Base-by-base conservation (phyloP, 192 early-diverging fungal species). In the Kickxella alabastrina region DNA sequence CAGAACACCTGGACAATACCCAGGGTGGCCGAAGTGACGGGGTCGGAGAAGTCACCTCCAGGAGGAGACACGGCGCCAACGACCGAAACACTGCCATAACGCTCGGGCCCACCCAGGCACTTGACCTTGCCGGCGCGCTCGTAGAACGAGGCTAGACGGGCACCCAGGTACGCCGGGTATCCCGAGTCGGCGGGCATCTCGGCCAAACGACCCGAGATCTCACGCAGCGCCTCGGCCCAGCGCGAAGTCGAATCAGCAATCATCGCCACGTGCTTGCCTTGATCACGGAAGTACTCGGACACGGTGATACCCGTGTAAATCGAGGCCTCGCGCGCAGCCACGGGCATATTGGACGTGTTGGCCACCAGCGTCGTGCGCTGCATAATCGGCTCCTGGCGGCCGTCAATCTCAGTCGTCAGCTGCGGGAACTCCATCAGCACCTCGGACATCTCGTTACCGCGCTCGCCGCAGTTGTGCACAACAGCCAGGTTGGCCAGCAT, bases 171-270 rank as follows among this genome's bases (percentile, higher is more conserved):
- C 5, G 97, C 95, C 24, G 97, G 95, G 79, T 99, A 99, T 48
- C 95, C 95, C 38, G 83, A 86, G 78, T 98, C 92, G 21, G 94
- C 94, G 52, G 97, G 97, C 97, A 99, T 99, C 78, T 99, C 97
- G 57, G 95, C 97, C 51, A 99, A 79, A 79, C 97, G 95, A 72
- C 97, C 97, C 10, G 97, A 99, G 79, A 99, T 95, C 82, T 99
- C 97, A 85, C 97, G 92, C 62, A 99, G 79, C 17, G 97, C 97
- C 77, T 99, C 97, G 50, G 97, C 97, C 97, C 97, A 99, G 32
- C 97, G 91, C 41, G 97, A 99, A 22, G 97, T 97, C n/a, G 95
- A 98, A 77, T 99, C 97, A 6, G 97, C 97, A 93, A 99, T 99
- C 97, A 99, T 99, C 46, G 97, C 90, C 22, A 95, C 97, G 62